These are phyloP conservation scores for Dentipellis sp. DNA, from an alignment of 768 basidiomycete genomes.

Conservation along the genomic window DNA sequence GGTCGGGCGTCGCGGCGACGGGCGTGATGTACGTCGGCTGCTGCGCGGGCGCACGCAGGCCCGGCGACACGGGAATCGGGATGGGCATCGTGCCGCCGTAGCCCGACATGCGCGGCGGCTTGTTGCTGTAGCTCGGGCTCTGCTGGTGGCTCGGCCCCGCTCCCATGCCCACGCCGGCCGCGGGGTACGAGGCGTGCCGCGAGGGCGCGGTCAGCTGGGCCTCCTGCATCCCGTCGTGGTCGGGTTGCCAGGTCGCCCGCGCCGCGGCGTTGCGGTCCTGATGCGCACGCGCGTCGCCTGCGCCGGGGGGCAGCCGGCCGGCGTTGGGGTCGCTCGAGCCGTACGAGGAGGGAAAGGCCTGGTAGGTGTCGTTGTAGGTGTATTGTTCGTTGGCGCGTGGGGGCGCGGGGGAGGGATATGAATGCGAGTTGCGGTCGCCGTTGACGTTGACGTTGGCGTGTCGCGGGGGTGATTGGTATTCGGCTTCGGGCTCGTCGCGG, in stretches of 20 bases:
- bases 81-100: neutral
- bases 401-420: neutral
- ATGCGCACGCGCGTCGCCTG: neutral
- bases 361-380: neutral
- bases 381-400: neutral
- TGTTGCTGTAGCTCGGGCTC: neutral
- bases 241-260: too few species aligned
- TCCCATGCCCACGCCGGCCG: too few species aligned
- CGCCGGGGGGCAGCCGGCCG: neutral
- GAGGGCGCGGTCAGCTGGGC: neutral
- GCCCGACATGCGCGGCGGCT: too few species aligned
- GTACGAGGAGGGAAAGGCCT: conserved; percentile 6
- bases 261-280: too few species aligned
- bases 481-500: neutral
- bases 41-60: conserved; percentile 57
- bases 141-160: neutral
- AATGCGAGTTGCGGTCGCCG: neutral
- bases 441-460: neutral
- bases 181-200: neutral
- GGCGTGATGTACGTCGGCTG: conserved; percentile 73
- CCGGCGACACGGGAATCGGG: conserved; percentile 53
- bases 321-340: conserved; percentile 7
- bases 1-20: conserved; percentile 32
- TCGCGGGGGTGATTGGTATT: too few species aligned
- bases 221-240: neutral